Conservation (phyloP, 768 basidiomycete species). For the Steccherinum ochraceum region DNA sequence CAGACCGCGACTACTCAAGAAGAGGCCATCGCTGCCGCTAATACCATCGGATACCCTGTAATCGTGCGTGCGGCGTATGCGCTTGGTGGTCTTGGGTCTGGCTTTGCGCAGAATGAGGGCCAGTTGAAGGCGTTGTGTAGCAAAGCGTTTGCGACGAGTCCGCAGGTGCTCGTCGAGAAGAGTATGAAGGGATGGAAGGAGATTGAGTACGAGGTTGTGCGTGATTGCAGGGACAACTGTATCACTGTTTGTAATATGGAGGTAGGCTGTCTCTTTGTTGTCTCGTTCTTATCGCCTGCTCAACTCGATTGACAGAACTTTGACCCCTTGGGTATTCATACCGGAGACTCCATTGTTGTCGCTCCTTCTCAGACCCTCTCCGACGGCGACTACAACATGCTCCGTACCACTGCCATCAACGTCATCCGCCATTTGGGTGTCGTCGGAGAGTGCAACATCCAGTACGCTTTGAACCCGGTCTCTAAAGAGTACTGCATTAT, state of each 20-base stretch:
- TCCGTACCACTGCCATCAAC: slow-evolving; percentile 95
- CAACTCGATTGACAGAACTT: slow-evolving; percentile 68
- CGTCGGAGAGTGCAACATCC: slow-evolving; percentile 98
- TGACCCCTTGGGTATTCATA: slow-evolving; percentile 97
- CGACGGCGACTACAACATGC: slow-evolving; percentile 99
- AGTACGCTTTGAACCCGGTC: slow-evolving; percentile 92
- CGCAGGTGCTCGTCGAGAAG: slow-evolving; percentile 98
- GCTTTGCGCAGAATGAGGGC: slow-evolving; percentile 92
- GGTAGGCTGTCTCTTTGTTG: slow-evolving; percentile 47
- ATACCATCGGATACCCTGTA: slow-evolving; percentile 85
- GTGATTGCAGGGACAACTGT: slow-evolving; percentile 96
- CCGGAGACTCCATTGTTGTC: slow-evolving; percentile 96
- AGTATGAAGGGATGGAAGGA: slow-evolving; percentile 99
- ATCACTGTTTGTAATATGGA: slow-evolving; percentile 99
- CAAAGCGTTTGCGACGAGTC: slow-evolving; percentile 96
- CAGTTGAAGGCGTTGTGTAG: slow-evolving; percentile 83
- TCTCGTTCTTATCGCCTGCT: not conserved
- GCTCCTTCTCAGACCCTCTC: slow-evolving; percentile 97
- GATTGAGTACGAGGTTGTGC: slow-evolving; percentile 98
- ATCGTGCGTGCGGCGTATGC: slow-evolving; percentile 97
- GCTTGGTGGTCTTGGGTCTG: slow-evolving; percentile 90
- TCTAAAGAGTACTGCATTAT: slow-evolving; percentile 99
- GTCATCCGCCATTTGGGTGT: slow-evolving; percentile 98
- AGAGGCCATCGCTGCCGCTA: slow-evolving; percentile 80
- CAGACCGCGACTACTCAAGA: slow-evolving; percentile 80